Base-by-base conservation (phyloP, 495 filamentous ascomycete species). In the Xanthoparmelia taractica region DNA sequence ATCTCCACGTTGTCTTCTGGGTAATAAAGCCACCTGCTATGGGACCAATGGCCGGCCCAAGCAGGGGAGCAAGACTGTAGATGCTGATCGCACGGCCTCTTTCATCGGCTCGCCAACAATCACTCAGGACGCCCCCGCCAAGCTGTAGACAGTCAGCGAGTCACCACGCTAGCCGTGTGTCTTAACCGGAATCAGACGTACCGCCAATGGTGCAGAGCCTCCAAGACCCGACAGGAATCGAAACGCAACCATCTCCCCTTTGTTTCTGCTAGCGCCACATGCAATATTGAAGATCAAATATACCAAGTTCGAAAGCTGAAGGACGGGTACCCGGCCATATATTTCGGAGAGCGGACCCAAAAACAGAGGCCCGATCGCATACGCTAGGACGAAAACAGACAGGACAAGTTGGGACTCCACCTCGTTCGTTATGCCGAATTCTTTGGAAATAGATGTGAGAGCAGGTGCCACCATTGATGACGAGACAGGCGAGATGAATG, bases 391-490 rank as follows among this genome's bases (percentile, higher is more conserved):
- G 72, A 93, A 92, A 65, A 89, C 79, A 1, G 87, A 89, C 43
- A 94, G 73, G 1, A 80, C 82, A 41, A 92, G 73, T 33, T 84
- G 77, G 23, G 76, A 76, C 57, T 84, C 73, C 27, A 87, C 75
- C 65, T 77, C 66, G 37, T 79, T 79, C 0, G 72, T 76, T 41
- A 92, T 87, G 23, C 81, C 66, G 36, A 93, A 78, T 17, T 92
- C 87, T 2, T 68, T 64, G 47, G 78, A 74, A 40, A 91, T 81
- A 0, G 77, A 65, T 10, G 69, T 64, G 11, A 91, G 69, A 0
- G 84, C 85, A 0, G 90, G 90, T 0, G 89, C 85, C 8, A 92
- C 81, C 81, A 93, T 90, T 15, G 84, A 84, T 6, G 83, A 86
- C 1, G 84, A 83, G 15, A 87, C 79, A 0, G 89, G 87, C 0